phyloP scores from a whole-genome alignment of 495 filamentous ascomycete genomes.

The Haplographium delicatum region DNA sequence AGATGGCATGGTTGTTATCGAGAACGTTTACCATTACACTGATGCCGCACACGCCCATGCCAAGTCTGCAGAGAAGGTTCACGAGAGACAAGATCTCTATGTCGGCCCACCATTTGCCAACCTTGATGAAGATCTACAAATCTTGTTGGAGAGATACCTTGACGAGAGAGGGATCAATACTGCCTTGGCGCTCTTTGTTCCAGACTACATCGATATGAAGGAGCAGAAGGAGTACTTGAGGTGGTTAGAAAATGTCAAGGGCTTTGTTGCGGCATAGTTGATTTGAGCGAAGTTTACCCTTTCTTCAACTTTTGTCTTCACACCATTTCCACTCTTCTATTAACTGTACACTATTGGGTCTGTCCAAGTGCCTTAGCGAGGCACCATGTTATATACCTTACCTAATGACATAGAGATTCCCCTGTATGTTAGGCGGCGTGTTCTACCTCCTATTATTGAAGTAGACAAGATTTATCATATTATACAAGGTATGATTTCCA shows the following conservation, averaged over 20 bases:
- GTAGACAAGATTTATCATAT: too few species aligned
- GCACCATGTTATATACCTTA: conserved; percentile 10
- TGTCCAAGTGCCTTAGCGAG: background rate
- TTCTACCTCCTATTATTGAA: too few species aligned
- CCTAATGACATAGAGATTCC: conserved; percentile 14
- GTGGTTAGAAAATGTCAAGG: conserved; percentile 84
- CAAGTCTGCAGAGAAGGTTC: conserved; percentile 38
- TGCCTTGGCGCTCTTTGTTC: conserved; percentile 80
- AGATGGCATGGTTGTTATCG: conserved; percentile 82
- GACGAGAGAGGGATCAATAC: conserved; percentile 91
- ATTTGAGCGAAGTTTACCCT: conserved; percentile 9
- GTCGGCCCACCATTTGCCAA: conserved; percentile 89
- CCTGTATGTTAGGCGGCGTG: too few species aligned
- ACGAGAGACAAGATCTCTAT: conserved; percentile 66
- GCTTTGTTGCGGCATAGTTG: conserved; percentile 63
- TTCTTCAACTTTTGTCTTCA: conserved; percentile 21
- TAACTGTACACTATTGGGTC: conserved; percentile 18
- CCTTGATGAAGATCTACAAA: conserved; percentile 92
- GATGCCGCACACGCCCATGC: conserved; percentile 63
- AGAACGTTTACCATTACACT: conserved; percentile 84
- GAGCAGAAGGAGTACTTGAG: conserved; percentile 95
- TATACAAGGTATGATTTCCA: too few species aligned
- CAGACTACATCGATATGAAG: conserved; percentile 97
- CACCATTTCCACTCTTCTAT: conserved; percentile 22
- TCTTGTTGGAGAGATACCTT: conserved; percentile 86